Evolutionary conservation across 2,329 filamentous ascomycete genomes (phyloP).

Genomic region (Fusarium sp.): DNA sequence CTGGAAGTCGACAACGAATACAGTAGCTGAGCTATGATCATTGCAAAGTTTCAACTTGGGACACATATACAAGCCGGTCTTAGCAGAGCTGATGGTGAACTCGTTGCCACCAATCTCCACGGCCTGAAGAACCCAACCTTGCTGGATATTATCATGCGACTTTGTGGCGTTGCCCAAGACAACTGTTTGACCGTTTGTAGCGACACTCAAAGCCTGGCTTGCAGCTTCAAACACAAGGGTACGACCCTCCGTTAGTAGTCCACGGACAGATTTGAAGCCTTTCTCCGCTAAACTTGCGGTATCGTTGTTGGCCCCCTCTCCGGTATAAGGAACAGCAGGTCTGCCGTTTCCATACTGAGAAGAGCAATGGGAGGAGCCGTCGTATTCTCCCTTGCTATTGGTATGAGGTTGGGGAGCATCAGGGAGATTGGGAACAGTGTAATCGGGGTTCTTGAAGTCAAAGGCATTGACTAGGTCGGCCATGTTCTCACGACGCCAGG

Average conservation of each 20-base stretch:
- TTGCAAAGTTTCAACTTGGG: not conserved
- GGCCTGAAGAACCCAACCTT: constrained; percentile 2
- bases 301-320: not conserved
- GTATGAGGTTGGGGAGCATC: constrained; percentile 2
- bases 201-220: not conserved
- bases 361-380: constrained; percentile 3
- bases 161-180: not conserved
- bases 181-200: not conserved
- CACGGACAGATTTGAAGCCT: constrained; percentile 10
- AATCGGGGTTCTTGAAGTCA: constrained; percentile 3
- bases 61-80: constrained; percentile 3
- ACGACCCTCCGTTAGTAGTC: not conserved
- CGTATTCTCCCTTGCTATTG: constrained; percentile 6
- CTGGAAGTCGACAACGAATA: constrained; percentile 1
- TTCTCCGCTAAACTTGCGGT: constrained; percentile 5
- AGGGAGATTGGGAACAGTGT: not conserved
- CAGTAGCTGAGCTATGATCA: not conserved
- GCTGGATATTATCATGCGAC: not conserved
- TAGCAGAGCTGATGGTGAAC: not conserved
- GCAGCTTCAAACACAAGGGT: not conserved
- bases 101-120: not conserved
- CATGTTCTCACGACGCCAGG: constrained; percentile 22
- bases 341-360: not conserved
- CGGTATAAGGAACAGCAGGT: constrained; percentile 10
- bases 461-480: constrained; percentile 21